Evolutionary conservation across 129 eudicot genomes (phyloP), one percentile per base, ranked within the genome.

Genomic region (Dittrichia graveolens): DNA sequence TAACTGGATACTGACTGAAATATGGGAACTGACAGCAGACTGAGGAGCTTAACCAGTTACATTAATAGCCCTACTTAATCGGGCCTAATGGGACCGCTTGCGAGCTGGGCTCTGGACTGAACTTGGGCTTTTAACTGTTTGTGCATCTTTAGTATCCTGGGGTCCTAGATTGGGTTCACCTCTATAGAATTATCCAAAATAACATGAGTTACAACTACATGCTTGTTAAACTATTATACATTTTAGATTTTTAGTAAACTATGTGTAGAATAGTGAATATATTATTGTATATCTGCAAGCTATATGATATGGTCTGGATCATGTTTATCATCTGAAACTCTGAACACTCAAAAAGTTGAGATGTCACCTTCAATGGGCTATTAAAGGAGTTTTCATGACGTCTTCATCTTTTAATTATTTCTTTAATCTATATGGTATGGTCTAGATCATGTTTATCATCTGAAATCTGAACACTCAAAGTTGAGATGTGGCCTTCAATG

Each of bases 281-380:
- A 24, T 24, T 24, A 24, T 69, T 34, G 9, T 68, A 52, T 12
- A 65, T 45, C 70, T 43, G 70, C 70, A 43, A 42, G 52, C n/a
- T 65, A 48, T 46, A 31, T 65, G 44, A 37, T 35, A 5, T n/a
- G n/a, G 7, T 24, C 31, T 24, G 31, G 31, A 24, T 24, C 31
- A 24, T 24, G 31, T 24, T 24, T 24, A 24, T 24, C 31, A 24
- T 24, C 31, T 24, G 31, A 24, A 24, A 24, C 31, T 24, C 2
- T 24, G 31, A 24, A 24, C 31, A 24, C 31, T 24, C 31, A 24
- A 24, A 24, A 24, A 24, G 31, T 24, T 24, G 31, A 24, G 18
- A 59, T 59, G 10, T 12, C 65, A 59, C 44, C 65, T 34, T 59
- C 12, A 37, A 59, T 59, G 65, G 37, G 44, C 44, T 24, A 24